Percentiles rank a stretch among this genome's conserved stretches.
phyloP scores from a whole-genome alignment of 2,329 filamentous ascomycete species.

The Calonectria ilicicola region DNA sequence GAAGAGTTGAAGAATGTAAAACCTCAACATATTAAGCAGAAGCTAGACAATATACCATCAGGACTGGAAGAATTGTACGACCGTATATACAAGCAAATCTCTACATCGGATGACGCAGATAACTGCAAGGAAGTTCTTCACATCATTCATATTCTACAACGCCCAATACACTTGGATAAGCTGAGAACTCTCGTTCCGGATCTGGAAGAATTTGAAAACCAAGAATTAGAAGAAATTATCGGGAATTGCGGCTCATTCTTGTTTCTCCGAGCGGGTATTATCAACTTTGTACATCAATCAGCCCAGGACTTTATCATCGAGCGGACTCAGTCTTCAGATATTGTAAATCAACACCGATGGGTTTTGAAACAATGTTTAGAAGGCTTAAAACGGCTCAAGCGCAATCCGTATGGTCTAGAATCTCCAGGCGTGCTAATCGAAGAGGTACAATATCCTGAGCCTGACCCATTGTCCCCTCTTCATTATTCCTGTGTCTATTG shows the following conservation, averaged over 20 bases:
- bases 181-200: slow-evolving; percentile 40
- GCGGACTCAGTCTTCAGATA: slow-evolving; percentile 37
- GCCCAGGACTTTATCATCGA: slow-evolving; percentile 55
- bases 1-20: slow-evolving; percentile 21
- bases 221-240: slow-evolving; percentile 44
- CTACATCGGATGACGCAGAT: slow-evolving; percentile 39
- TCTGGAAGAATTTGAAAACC: slow-evolving; percentile 17
- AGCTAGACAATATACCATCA: slow-evolving; percentile 44
- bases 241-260: slow-evolving; percentile 54
- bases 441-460: slow-evolving; percentile 15
- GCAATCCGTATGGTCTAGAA: slow-evolving; percentile 50
- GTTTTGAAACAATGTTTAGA: slow-evolving; percentile 51
- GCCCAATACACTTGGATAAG: slow-evolving; percentile 52
- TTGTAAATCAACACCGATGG: slow-evolving; percentile 38
- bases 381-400: slow-evolving; percentile 44
- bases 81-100: slow-evolving; percentile 52
- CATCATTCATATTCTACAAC: slow-evolving; percentile 44
- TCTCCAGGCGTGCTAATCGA: slow-evolving; percentile 21
- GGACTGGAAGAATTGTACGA: slow-evolving; percentile 52
- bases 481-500: slow-evolving; percentile 38
- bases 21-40: neutral
- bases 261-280: slow-evolving; percentile 39
- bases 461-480: slow-evolving; percentile 24
- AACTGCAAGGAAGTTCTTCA: slow-evolving; percentile 51
- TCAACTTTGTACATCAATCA: slow-evolving; percentile 57